phyloP scores from a whole-genome alignment of 345 rosid species.

The Dipteronia dyeriana region DNA sequence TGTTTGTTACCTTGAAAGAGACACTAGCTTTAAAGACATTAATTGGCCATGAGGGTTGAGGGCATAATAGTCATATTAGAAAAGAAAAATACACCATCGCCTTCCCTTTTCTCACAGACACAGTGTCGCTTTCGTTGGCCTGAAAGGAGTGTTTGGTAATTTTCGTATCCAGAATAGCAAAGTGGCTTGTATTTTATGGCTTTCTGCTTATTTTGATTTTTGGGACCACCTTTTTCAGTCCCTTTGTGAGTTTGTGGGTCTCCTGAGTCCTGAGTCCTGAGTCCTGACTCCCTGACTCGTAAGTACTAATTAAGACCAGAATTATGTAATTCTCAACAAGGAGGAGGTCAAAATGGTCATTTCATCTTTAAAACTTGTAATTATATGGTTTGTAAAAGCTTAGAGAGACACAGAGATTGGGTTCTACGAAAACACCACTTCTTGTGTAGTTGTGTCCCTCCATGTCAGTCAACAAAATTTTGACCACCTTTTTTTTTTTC shows the following conservation, averaged over 20 bases:
- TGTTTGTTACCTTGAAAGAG: slow-evolving; percentile 8
- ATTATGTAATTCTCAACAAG: not conserved
- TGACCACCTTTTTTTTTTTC: slow-evolving; percentile 35
- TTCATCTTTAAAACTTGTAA: not conserved
- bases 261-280: not conserved
- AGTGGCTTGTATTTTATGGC: not conserved
- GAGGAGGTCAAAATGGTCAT: slow-evolving; percentile 11
- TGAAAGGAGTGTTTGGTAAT: slow-evolving; percentile 20
- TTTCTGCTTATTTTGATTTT: not conserved
- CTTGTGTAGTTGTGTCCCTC: slow-evolving; percentile 25
- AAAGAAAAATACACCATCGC: too few species aligned
- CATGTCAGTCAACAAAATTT: slow-evolving; percentile 44
- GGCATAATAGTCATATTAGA: not conserved
- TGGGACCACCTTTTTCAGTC: slow-evolving; percentile 13
- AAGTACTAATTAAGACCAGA: not conserved
- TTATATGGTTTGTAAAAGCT: not conserved
- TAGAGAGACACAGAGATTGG: slow-evolving; percentile 12
- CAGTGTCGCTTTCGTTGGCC: slow-evolving; percentile 18
- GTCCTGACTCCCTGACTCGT: too few species aligned
- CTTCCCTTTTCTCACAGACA: not conserved
- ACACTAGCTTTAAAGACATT: slow-evolving; percentile 14
- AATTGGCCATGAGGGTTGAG: not conserved
- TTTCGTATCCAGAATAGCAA: not conserved
- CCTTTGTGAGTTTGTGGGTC: not conserved
- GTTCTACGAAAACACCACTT: slow-evolving; percentile 21